phyloP scores from a whole-genome alignment of 768 basidiomycete species.

The Hortiboletus campestris region DNA sequence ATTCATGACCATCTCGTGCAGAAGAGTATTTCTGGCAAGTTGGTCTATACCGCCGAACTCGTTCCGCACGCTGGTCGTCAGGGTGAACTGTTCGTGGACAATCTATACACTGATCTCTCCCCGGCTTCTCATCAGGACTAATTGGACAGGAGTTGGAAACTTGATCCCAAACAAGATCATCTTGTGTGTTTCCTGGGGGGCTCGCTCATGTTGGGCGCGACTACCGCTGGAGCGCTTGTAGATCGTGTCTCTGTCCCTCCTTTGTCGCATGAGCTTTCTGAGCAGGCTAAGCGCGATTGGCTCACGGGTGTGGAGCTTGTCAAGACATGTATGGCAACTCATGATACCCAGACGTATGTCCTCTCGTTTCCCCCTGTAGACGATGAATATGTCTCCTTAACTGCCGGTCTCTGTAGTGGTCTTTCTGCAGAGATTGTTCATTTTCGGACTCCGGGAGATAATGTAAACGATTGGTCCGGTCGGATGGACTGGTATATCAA shows the following conservation, averaged over 20 bases:
- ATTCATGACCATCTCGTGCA: conserved; percentile 75
- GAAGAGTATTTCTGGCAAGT: conserved; percentile 52
- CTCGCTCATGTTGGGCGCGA: conserved; percentile 87
- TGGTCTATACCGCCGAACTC: conserved; percentile 84
- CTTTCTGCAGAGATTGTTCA: conserved; percentile 88
- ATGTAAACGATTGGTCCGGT: conserved; percentile 41
- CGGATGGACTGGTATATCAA: conserved; percentile 89
- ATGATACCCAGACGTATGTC: conserved; percentile 78
- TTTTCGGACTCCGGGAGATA: conserved; percentile 67
- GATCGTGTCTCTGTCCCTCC: conserved; percentile 68
- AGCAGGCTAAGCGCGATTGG: conserved; percentile 74
- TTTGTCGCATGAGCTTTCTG: conserved; percentile 55
- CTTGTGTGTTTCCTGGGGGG: conserved; percentile 94
- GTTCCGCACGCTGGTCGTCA: conserved; percentile 48
- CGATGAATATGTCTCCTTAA: not conserved
- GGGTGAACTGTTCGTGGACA: conserved; percentile 35
- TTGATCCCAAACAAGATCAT: conserved; percentile 90
- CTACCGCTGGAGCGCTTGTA: conserved; percentile 54
- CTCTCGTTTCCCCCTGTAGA: not conserved
- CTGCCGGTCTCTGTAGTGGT: conserved; percentile 46
- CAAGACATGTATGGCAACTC: conserved; percentile 84
- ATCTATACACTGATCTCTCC: not conserved
- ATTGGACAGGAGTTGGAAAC: conserved; percentile 59
- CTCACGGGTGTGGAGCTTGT: conserved; percentile 75
- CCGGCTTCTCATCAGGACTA: conserved; percentile 6